Conservation (phyloP, 2,329 filamentous ascomycete species). For the Penicillium concentricum region DNA sequence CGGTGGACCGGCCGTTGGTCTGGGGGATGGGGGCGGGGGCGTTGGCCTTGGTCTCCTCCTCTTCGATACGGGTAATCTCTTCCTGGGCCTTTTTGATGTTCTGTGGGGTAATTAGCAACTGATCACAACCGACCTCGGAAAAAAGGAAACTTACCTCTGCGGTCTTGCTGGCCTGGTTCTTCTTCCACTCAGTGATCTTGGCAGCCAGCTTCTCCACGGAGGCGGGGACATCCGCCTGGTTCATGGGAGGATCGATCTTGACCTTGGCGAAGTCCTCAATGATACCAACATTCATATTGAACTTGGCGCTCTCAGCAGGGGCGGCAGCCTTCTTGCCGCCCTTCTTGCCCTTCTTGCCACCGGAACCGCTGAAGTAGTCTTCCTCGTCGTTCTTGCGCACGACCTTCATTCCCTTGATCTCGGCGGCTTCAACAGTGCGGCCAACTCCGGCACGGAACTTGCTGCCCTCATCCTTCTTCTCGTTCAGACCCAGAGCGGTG, state of each 20-base stretch:
- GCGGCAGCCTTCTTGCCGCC: conserved; percentile 65
- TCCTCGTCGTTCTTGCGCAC: conserved; percentile 87
- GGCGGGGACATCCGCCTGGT: conserved; percentile 73
- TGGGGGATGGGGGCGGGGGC: conserved; percentile 25
- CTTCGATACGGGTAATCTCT: conserved; percentile 81
- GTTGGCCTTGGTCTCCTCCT: conserved; percentile 64
- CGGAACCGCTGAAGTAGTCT: conserved; percentile 72
- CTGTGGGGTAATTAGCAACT: conserved; percentile 50
- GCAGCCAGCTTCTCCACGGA: conserved; percentile 86
- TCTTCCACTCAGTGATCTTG: conserved; percentile 89
- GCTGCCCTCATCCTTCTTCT: conserved; percentile 53
- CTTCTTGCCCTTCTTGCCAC: conserved; percentile 85
- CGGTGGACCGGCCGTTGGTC: conserved; percentile 46
- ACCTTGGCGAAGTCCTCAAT: conserved; percentile 87
- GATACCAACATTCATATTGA: conserved; percentile 85
- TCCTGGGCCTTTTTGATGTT: conserved; percentile 97
- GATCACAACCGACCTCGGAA: neutral
- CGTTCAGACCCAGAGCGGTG: conserved; percentile 55
- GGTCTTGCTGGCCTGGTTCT: conserved; percentile 84
- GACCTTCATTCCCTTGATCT: conserved; percentile 79
- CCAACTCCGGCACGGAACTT: conserved; percentile 75
- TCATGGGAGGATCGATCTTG: conserved; percentile 84
- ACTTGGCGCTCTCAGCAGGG: conserved; percentile 58
- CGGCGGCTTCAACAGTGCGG: conserved; percentile 80
- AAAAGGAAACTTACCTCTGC: conserved; percentile 68